Conservation (phyloP, 2,329 filamentous ascomycete species). For the Bipolaris bicolor region DNA sequence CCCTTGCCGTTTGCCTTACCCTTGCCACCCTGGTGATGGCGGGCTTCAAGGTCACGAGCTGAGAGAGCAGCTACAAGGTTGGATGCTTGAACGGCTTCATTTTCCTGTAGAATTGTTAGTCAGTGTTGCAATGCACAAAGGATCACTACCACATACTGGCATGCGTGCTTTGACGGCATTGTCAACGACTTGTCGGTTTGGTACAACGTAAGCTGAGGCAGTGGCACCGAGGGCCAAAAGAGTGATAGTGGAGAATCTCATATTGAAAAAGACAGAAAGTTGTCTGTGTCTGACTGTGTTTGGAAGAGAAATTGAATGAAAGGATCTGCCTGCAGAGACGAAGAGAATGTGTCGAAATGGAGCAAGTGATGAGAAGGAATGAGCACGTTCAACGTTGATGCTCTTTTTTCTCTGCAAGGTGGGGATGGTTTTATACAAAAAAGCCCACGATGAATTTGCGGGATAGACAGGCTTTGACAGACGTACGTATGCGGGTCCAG, state of each 20-base stretch:
- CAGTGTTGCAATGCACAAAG: not conserved
- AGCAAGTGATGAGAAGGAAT: constrained; percentile 42
- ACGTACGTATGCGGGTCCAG: constrained; percentile 14
- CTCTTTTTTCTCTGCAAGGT: constrained; percentile 25
- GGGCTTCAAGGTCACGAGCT: constrained; percentile 23
- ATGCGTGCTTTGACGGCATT: constrained; percentile 38
- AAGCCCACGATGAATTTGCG: constrained; percentile 5
- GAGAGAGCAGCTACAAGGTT: constrained; percentile 33
- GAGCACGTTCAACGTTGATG: constrained; percentile 43
- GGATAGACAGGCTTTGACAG: constrained; percentile 5
- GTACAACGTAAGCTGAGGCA: constrained; percentile 42
- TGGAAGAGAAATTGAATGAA: constrained; percentile 21
- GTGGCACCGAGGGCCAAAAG: constrained; percentile 43
- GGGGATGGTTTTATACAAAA: constrained; percentile 34
- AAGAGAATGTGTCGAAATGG: constrained; percentile 33
- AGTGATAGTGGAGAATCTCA: constrained; percentile 40
- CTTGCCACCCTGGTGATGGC: constrained; percentile 25
- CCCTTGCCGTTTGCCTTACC: constrained; percentile 1
- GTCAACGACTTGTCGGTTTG: constrained; percentile 26
- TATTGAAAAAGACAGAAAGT: constrained; percentile 22
- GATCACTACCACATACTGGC: constrained; percentile 24
- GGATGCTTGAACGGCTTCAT: constrained; percentile 26
- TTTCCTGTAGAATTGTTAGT: constrained; percentile 29
- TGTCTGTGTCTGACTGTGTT: constrained; percentile 15
- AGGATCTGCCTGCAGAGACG: constrained; percentile 41